Evolutionary conservation across 805 yeast genomes (phyloP).

Genomic region (Cyberlindnera petersonii): DNA sequence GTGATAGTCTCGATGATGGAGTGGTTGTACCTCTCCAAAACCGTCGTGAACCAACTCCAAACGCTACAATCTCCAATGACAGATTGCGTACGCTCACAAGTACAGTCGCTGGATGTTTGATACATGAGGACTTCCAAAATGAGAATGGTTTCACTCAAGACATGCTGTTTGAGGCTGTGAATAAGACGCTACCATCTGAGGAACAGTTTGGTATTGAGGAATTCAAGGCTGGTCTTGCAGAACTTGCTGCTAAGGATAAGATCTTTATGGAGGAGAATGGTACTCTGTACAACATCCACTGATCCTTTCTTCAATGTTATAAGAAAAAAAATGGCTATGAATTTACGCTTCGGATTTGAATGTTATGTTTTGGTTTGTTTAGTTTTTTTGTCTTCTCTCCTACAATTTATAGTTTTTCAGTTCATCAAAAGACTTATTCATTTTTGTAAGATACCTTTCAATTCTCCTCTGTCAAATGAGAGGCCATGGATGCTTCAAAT

Average conservation of each 20-base stretch:
- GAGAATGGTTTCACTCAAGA: constrained; percentile 32
- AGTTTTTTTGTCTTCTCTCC: not conserved
- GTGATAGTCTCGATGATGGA: not conserved
- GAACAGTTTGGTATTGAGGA: constrained; percentile 35
- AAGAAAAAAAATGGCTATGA: not conserved
- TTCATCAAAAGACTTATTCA: not conserved
- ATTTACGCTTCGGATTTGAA: too few species aligned
- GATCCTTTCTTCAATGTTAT: too few species aligned
- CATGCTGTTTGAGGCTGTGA: constrained; percentile 32
- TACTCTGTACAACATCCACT: constrained; percentile 7
- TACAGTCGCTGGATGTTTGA: constrained; percentile 10
- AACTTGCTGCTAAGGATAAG: constrained; percentile 29
- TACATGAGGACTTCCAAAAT: constrained; percentile 19
- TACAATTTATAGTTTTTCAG: not conserved
- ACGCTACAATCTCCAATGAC: constrained; percentile 14
- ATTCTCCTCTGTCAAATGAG: constrained; percentile 5
- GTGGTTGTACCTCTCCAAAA: constrained; percentile 6
- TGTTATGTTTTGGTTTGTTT: not conserved
- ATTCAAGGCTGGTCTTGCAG: constrained; percentile 33
- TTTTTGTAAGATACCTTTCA: not conserved
- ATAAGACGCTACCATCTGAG: constrained; percentile 33
- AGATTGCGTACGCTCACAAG: constrained; percentile 14
- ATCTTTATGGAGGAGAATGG: constrained; percentile 33
- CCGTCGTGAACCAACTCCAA: constrained; percentile 1
- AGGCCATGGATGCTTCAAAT: constrained; percentile 25